Conservation (phyloP, 768 basidiomycete species). For the Tulasnella sp. region DNA sequence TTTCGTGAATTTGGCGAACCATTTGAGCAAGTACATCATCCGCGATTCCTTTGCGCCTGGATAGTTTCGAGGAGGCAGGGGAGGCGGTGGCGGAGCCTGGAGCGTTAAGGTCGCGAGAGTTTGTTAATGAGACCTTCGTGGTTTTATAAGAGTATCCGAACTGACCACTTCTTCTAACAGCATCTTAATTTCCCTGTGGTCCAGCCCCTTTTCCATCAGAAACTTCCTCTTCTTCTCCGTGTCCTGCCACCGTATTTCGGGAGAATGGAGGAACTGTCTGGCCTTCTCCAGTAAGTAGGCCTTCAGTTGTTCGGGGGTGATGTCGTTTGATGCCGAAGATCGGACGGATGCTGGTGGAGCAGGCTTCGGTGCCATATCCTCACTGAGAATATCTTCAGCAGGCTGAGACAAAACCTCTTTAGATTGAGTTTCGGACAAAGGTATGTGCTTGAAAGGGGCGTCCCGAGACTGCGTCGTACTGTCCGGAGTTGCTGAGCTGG, state of each 20-base stretch:
- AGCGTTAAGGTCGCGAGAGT: neutral
- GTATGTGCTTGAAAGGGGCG: neutral
- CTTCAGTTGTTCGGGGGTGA: neutral
- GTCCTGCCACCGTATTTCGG: constrained; percentile 25
- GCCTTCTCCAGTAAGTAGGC: constrained; percentile 27
- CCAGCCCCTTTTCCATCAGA: constrained; percentile 26
- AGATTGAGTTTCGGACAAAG: neutral
- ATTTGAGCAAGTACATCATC: constrained; percentile 18
- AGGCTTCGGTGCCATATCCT: constrained; percentile 6
- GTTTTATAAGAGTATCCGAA: neutral
- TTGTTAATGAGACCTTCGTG: neutral
- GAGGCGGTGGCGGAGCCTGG: constrained; percentile 26
- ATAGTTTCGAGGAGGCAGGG: constrained; percentile 29
- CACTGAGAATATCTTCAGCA: constrained; percentile 14
- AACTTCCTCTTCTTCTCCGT: constrained; percentile 26
- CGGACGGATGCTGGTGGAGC: neutral
- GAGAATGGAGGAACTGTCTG: constrained; percentile 27
- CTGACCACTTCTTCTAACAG: constrained; percentile 27
- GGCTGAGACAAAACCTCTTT: constrained; percentile 5
- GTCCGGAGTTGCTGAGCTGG: neutral
- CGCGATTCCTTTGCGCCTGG: constrained; percentile 1
- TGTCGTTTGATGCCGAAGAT: neutral
- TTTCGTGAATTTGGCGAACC: constrained; percentile 16
- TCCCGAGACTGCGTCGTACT: neutral
- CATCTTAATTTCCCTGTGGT: constrained; percentile 19